Percentiles rank a stretch among this genome's conserved stretches.
phyloP scores from a whole-genome alignment of 176 grass and related monocot species.

The Dendrocalamus sinicus region DNA sequence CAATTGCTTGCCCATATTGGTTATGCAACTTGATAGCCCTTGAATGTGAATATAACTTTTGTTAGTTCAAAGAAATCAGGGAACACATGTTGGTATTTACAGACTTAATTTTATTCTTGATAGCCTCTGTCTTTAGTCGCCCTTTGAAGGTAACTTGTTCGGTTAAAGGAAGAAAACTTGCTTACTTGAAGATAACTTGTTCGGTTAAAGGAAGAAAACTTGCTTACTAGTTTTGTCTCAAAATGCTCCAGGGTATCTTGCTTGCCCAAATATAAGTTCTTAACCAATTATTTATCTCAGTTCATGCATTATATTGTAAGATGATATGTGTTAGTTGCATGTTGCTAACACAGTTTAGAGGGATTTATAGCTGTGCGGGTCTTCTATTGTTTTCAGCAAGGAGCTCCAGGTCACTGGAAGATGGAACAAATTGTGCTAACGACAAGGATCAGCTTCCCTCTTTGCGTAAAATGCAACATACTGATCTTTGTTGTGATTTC shows the following conservation, averaged over 20 bases:
- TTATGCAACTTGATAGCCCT: background rate
- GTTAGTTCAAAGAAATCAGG: conserved; percentile 11
- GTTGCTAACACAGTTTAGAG: background rate
- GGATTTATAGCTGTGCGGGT: background rate
- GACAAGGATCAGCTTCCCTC: conserved; percentile 50
- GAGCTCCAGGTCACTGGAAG: conserved; percentile 39
- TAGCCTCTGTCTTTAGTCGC: background rate
- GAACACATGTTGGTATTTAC: background rate
- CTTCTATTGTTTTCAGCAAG: conserved; percentile 37
- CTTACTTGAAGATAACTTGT: background rate
- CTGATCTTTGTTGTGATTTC: conserved; percentile 19
- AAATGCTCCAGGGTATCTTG: conserved; percentile 2
- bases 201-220: conserved; percentile 1
- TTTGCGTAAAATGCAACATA: conserved; percentile 42
- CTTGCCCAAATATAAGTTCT: conserved; percentile 7
- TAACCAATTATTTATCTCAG: conserved; percentile 15
- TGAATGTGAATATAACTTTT: conserved; percentile 24
- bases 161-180: conserved; percentile 8
- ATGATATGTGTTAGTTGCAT: conserved; percentile 34
- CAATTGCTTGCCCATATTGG: background rate
- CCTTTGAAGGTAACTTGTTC: background rate
- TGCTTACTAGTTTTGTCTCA: background rate
- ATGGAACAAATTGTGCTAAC: conserved; percentile 35
- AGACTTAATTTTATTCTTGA: background rate
- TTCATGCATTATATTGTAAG: conserved; percentile 23